Conservation (phyloP, 2,329 filamentous ascomycete species). For the Clathrospora elynae region DNA sequence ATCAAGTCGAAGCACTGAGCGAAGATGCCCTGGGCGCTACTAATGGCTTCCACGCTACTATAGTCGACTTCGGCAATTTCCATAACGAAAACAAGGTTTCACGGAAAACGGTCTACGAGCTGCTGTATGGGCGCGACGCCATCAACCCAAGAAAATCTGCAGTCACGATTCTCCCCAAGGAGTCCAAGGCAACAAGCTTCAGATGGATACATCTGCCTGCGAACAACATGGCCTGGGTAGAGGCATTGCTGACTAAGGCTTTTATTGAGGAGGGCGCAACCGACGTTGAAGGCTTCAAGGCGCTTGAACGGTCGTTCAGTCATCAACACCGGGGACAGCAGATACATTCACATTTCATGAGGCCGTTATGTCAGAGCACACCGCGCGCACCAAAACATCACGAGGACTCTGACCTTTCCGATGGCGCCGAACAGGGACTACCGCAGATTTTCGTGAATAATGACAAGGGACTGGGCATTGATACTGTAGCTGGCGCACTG, state of each 20-base stretch:
- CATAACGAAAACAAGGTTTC: constrained; percentile 44
- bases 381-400: constrained; percentile 38
- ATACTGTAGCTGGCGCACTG: constrained; percentile 26
- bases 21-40: constrained; percentile 43
- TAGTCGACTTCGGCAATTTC: constrained; percentile 49
- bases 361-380: constrained; percentile 61
- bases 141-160: constrained; percentile 44
- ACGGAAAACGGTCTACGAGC: constrained; percentile 42
- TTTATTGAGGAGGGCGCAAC: constrained; percentile 67
- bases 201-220: constrained; percentile 55
- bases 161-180: constrained; percentile 46
- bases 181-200: constrained; percentile 50
- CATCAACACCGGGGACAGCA: constrained; percentile 65
- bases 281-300: constrained; percentile 68
- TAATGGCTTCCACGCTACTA: constrained; percentile 47
- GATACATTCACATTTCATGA: constrained; percentile 66
- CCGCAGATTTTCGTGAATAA: constrained; percentile 39
- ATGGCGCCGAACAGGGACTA: constrained; percentile 34
- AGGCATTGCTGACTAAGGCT: constrained; percentile 66
- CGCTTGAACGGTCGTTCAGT: constrained; percentile 64
- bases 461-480: constrained; percentile 34
- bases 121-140: constrained; percentile 43
- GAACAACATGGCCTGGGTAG: constrained; percentile 65
- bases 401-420: constrained; percentile 45
- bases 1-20: constrained; percentile 45